A percentile compares a stretch with the other conserved stretches of the same genome.
Conservation (phyloP, 202 grass and related monocot genomes). For the Panicum hallii region DNA sequence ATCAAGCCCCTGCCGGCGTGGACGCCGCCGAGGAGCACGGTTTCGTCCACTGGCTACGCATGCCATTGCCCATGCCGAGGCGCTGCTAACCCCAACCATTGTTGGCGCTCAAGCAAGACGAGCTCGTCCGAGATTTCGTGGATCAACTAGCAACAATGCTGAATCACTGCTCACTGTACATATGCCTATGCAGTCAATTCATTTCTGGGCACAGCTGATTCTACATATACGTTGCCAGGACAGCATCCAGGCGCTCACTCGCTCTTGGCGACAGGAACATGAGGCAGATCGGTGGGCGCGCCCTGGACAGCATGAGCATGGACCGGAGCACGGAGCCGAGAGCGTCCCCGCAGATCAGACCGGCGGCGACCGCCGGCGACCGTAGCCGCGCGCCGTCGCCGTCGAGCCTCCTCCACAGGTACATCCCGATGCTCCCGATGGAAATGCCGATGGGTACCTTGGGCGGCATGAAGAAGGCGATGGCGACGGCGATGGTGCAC, state of each 20-base stretch:
- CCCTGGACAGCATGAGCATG: constrained; percentile 5
- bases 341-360: constrained; percentile 47
- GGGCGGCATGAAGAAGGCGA: constrained; percentile 45
- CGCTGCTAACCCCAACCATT: too few species aligned
- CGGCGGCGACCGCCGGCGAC: constrained; percentile 38
- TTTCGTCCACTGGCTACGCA: too few species aligned
- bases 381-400: background rate
- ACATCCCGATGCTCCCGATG: constrained; percentile 20
- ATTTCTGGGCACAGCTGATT: too few species aligned
- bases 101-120: too few species aligned
- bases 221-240: too few species aligned
- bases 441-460: constrained; percentile 33
- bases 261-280: constrained; percentile 35
- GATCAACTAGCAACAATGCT: too few species aligned
- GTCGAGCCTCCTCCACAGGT: constrained; percentile 37
- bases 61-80: too few species aligned
- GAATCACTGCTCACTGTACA: too few species aligned
- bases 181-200: too few species aligned
- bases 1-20: too few species aligned
- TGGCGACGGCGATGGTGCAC: constrained; percentile 42
- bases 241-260: constrained; percentile 19
- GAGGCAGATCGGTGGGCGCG: constrained; percentile 39
- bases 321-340: constrained; percentile 37
- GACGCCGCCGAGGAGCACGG: too few species aligned
- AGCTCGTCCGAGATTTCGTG: too few species aligned